These are phyloP conservation scores for Fabrea salina DNA, from an alignment of 169 alveolate genomes.

Conservation along the genomic window DNA sequence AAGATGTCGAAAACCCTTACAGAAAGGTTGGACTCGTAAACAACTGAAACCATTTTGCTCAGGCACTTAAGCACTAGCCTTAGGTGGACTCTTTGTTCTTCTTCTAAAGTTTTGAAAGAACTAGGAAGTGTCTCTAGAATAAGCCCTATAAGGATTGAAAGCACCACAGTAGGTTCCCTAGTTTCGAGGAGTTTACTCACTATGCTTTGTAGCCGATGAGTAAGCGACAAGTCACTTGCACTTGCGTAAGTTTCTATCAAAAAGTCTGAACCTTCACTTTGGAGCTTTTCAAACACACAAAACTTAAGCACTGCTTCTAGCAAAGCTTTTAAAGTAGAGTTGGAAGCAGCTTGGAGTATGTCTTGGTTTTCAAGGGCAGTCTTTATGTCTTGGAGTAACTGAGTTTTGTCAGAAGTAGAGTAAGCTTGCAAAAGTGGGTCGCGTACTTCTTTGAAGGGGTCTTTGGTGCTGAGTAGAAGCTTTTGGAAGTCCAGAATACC, in stretches of 20 bases:
- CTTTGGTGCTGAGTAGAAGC: constrained; percentile 32
- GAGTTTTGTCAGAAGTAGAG: constrained; percentile 16
- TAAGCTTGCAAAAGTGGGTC: constrained; percentile 19
- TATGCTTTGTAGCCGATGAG: constrained; percentile 40
- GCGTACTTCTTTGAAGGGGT: constrained; percentile 17
- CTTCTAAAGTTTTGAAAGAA: constrained; percentile 26
- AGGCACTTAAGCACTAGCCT: constrained; percentile 45
- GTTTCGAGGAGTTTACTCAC: constrained; percentile 42
- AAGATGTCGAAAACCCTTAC: constrained; percentile 52
- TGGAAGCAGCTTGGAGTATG: constrained; percentile 34
- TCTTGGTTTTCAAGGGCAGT: constrained; percentile 46
- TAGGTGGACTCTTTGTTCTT: constrained; percentile 32
- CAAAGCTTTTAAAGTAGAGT: constrained; percentile 29
- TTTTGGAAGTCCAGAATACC: constrained; percentile 31
- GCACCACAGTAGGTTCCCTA: constrained; percentile 40
- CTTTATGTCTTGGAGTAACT: constrained; percentile 8
- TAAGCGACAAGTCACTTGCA: constrained; percentile 23
- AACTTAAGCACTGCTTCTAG: constrained; percentile 34
- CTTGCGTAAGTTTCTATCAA: constrained; percentile 12
- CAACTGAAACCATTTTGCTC: constrained; percentile 28
- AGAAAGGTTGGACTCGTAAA: constrained; percentile 34
- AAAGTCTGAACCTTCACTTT: constrained; percentile 18
- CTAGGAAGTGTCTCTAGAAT: constrained; percentile 39
- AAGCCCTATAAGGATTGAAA: constrained; percentile 30
- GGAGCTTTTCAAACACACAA: constrained; percentile 41